Evolutionary conservation across 2,329 filamentous ascomycete species (phyloP), one percentile per base, ranked within the genome.

Genomic region (Ceratocystis albifundus): DNA sequence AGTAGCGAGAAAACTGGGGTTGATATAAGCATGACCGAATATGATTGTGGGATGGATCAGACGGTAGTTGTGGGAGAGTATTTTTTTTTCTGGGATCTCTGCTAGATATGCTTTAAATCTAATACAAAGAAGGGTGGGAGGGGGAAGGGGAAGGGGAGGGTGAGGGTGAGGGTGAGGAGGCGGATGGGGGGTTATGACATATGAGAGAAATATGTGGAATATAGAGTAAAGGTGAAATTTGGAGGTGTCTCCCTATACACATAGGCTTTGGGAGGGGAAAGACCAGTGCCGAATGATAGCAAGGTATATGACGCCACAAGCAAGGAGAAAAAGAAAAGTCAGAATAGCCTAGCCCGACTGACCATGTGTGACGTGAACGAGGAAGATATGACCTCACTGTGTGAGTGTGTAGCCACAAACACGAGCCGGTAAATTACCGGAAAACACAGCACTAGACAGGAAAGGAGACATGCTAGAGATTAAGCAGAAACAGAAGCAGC

Each of bases 11-110:
- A 65, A 48, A 65, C 50, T 65, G 64, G 64, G 59, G 50, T 44
- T 36, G 64, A 65, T 65, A 65, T 65, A 65, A 61, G 53, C 41
- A 57, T 57, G 15, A 57, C 53, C 53, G 22, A 57, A 57, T 30
- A 6, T 57, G 55, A 25, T 65, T 65, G 64, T 65, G 64, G 64
- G 64, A 65, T 22, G 63, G 63, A 48, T 59, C 48, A 22, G 12
- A 50, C 22, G 20, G 48, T 17, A 65, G 45, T 59, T 46, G 64
- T 61, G 55, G 53, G 64, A 28, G 64, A 59, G 25, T 59, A 30
- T n/a, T 28, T 65, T n/a, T n/a, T 46, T 59, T 44, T 45, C 32
- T 48, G 55, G 53, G 44, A 65, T 61, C 17, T 53, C 17, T 30
- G 45, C 25, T 30, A n/a, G 6, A 10, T 30, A 57, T 57, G 53